Conservation (phyloP, 202 grass and related monocot genomes). For the Eragrostis tef region DNA sequence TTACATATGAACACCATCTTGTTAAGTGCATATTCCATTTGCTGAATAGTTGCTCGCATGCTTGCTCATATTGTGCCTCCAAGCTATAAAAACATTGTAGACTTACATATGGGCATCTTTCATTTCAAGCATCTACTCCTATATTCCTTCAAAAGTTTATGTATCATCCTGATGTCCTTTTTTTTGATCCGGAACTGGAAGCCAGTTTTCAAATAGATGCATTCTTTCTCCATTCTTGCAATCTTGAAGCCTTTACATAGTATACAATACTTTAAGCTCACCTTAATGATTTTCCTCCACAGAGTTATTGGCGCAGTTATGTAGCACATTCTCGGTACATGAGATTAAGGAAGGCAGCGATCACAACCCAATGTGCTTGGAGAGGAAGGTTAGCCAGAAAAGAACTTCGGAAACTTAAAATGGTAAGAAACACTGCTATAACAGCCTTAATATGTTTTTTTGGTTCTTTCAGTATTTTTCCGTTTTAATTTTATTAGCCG, state of each 20-base stretch:
- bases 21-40: not conserved
- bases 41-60: not conserved
- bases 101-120: constrained; percentile 12
- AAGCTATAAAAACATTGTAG: not conserved
- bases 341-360: constrained; percentile 75
- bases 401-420: constrained; percentile 92
- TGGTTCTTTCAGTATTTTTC: constrained; percentile 5
- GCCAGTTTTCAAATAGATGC: not conserved
- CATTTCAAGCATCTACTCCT: not conserved
- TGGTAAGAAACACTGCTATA: constrained; percentile 55
- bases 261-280: constrained; percentile 31
- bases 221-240: constrained; percentile 23
- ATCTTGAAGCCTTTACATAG: constrained; percentile 25
- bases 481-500: not conserved
- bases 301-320: constrained; percentile 78
- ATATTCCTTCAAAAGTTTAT: constrained; percentile 19
- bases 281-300: constrained; percentile 40
- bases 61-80: not conserved
- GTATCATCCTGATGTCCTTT: not conserved
- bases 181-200: not conserved
- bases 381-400: constrained; percentile 85
- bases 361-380: constrained; percentile 86
- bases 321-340: constrained; percentile 61
- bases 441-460: constrained; percentile 24
- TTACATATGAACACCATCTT: not conserved